Evolutionary conservation across 768 basidiomycete genomes (phyloP), one percentile per base, ranked within the genome.

Genomic region (Termitomyces sp.): DNA sequence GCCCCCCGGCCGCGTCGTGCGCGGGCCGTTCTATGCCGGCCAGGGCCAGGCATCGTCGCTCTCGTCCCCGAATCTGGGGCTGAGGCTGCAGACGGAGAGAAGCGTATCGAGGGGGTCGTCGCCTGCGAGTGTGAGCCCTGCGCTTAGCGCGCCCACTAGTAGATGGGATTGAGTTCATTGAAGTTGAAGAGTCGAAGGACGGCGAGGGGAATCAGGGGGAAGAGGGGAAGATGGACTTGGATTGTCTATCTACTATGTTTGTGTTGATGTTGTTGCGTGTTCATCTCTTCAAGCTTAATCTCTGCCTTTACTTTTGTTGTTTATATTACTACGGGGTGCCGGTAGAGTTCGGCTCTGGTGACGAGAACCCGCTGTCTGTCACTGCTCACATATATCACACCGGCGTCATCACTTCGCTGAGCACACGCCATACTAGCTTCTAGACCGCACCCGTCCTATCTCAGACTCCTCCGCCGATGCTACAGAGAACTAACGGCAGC

Each of bases 21-120:
- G 57, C 12, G 59, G 51, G 13, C 48, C 62, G 2, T 65, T 57
- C 24, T 59, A 62, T 26, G 52, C 59, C 5, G 49, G 56, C 12
- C 56, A 47, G 4, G 51, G 51, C 9, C 48, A 49, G 30, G n/a
- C 26, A 22, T 37, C 53, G 16, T 62, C 61, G 24, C 33, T 64
- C 22, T 65, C 64, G 8, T 62, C 62, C 13, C 64, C 64, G n/a
- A 60, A 65, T 44, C 46, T 65, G 10, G 62, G 48, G 16, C n/a
- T 55, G 13, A 58, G 59, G 32, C 43, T 61, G 20, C 57, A 65
- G 37, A 43, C 55, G 24, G 51, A 36, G 51, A 40, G 26, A 39
- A 40, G 51, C 12, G 24, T 3, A 9, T 53, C 52, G 2, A 43
- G 52, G n/a, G 40, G 40, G n/a, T 53, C 52, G 40, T 53, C 52